Conservation (phyloP, 1,284 basidiomycete species). For the Tremellales sp. region DNA sequence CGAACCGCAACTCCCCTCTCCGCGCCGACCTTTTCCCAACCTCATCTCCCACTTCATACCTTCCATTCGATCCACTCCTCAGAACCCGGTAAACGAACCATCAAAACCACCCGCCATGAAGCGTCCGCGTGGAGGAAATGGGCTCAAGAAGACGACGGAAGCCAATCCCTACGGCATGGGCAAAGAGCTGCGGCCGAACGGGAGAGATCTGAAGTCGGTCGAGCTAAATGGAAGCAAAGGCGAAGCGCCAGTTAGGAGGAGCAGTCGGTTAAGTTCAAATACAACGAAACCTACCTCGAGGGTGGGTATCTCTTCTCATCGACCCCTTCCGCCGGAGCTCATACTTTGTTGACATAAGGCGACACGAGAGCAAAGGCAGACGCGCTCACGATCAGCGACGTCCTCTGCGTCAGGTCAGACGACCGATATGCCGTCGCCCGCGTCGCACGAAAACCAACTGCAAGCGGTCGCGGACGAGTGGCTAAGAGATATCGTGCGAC, state of each 20-base stretch:
- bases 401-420: conserved; percentile 61
- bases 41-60: conserved; percentile 29
- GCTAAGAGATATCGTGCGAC: conserved; percentile 72
- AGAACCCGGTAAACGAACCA: conserved; percentile 11
- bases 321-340: conserved; percentile 2
- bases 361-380: conserved; percentile 23
- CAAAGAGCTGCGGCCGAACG: conserved; percentile 18
- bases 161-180: conserved; percentile 20
- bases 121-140: conserved; percentile 33
- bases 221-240: conserved; percentile 31
- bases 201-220: conserved; percentile 28
- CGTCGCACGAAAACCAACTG: conserved; percentile 61
- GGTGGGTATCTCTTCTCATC: conserved; percentile 1
- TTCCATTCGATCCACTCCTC: conserved; percentile 24
- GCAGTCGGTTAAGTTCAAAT: conserved; percentile 34
- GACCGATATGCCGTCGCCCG: conserved; percentile 59
- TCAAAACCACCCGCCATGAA: conserved; percentile 45
- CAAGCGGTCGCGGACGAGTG: conserved; percentile 75
- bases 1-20: conserved; percentile 14
- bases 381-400: conserved; percentile 43
- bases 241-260: conserved; percentile 30
- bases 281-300: conserved; percentile 17
- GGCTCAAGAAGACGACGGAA: conserved; percentile 21
- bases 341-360: conserved; percentile 6
- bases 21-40: conserved; percentile 34